Evolutionary conservation across 257 asterid species (phyloP).

Genomic region (Ophiorrhiza pumila): DNA sequence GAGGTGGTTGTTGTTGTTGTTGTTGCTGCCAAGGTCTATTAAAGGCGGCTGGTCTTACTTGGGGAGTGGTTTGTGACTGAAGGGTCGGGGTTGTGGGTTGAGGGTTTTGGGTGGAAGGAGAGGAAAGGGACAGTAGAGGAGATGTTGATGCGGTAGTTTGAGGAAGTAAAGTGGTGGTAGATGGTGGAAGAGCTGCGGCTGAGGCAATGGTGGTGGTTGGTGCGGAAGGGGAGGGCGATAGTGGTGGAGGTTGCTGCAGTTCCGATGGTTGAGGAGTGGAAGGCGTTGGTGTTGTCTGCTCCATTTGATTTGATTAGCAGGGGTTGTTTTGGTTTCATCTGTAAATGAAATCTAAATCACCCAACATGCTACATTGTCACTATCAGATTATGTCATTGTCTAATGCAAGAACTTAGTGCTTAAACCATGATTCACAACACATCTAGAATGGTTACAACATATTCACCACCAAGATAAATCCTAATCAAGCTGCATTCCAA

Average conservation of each 20-base stretch:
- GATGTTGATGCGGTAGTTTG: slow-evolving; percentile 27
- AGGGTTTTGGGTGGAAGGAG: slow-evolving; percentile 24
- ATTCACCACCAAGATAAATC: too few species aligned
- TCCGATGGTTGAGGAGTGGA: slow-evolving; percentile 45
- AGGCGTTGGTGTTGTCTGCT: slow-evolving; percentile 14
- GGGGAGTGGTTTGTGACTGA: slow-evolving; percentile 13
- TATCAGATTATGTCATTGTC: too few species aligned
- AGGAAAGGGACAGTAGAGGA: slow-evolving; percentile 15
- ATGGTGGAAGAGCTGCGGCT: slow-evolving; percentile 16
- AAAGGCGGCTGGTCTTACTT: slow-evolving; percentile 29
- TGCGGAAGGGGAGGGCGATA: slow-evolving; percentile 21
- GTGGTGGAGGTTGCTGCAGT: slow-evolving; percentile 27
- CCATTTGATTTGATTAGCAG: background rate
- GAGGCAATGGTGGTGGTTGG: slow-evolving; percentile 8
- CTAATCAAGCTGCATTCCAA: too few species aligned
- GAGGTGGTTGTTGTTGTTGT: slow-evolving; percentile 42
- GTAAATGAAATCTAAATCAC: too few species aligned
- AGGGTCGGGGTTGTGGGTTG: slow-evolving; percentile 28
- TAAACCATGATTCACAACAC: too few species aligned
- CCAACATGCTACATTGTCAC: too few species aligned
- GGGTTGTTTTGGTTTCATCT: background rate
- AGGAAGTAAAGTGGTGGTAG: background rate
- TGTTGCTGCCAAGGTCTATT: slow-evolving; percentile 30
- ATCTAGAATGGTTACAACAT: too few species aligned
- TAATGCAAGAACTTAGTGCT: too few species aligned